Conservation (phyloP, 345 rosid genomes). For the Ceriops zippeliana region DNA sequence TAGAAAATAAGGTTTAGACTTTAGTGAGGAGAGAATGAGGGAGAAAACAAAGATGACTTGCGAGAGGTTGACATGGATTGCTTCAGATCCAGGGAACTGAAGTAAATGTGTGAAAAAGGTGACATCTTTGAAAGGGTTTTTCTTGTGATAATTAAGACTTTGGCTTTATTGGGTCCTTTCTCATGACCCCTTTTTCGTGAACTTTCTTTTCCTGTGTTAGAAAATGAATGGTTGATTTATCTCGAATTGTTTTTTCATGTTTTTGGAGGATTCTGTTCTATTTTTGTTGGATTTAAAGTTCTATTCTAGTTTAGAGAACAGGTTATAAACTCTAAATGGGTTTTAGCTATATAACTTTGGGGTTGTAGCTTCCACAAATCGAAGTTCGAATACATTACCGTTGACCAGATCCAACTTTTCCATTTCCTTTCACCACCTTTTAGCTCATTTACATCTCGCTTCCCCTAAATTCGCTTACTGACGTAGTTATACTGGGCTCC, state of each 20-base stretch:
- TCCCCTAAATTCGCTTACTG: constrained; percentile 27
- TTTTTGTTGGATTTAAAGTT: constrained; percentile 21
- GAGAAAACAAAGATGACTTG: constrained; percentile 17
- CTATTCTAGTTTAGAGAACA: constrained; percentile 26
- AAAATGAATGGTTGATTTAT: constrained; percentile 29
- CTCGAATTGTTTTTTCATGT: constrained; percentile 6
- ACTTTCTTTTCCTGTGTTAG: constrained; percentile 30
- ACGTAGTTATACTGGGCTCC: constrained; percentile 20
- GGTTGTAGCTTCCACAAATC: constrained; percentile 30
- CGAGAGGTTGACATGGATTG: constrained; percentile 49
- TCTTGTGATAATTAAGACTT: constrained; percentile 50
- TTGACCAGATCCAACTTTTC: constrained; percentile 40
- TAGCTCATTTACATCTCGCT: constrained; percentile 31
- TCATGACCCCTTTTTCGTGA: constrained; percentile 35
- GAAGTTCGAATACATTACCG: constrained; percentile 39
- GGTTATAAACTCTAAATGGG: constrained; percentile 19
- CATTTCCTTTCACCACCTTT: constrained; percentile 30
- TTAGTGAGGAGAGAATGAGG: constrained; percentile 9
- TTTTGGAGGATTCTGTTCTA: constrained; percentile 1
- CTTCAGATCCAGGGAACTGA: constrained; percentile 65
- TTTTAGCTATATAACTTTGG: constrained; percentile 8
- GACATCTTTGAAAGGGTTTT: constrained; percentile 35
- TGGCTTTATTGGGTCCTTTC: constrained; percentile 44
- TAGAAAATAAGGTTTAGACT: too few species aligned
- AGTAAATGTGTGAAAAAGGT: constrained; percentile 31